Evolutionary conservation across 1,284 basidiomycete genomes (phyloP).

Genomic region (Trametes polyzona): DNA sequence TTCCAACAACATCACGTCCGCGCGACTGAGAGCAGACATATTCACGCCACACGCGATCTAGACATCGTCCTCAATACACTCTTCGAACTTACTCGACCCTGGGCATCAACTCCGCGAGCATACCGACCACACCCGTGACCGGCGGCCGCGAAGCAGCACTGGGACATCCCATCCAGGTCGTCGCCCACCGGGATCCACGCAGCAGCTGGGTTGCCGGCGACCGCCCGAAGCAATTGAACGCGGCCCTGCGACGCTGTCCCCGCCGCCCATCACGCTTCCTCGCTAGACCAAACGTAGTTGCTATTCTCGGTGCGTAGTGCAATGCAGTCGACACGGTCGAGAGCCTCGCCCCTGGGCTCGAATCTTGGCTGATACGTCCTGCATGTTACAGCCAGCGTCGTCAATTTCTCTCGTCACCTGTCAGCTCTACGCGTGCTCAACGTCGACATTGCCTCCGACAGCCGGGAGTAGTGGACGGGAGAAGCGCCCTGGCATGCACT

Average conservation of each 20-base stretch:
- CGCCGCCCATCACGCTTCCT: constrained; percentile 1
- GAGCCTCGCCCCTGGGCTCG: background rate
- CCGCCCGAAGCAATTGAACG: background rate
- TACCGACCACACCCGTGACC: constrained; percentile 2
- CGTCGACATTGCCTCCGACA: background rate
- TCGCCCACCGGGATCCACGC: constrained; percentile 6
- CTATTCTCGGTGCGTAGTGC: background rate
- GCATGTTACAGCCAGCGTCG: background rate
- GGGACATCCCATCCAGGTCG: too few relatives aligned
- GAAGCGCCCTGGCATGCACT: constrained; percentile 5
- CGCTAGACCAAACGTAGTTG: constrained; percentile 6
- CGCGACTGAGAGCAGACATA: background rate
- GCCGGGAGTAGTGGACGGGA: constrained; percentile 2
- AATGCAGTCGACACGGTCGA: too few relatives aligned
- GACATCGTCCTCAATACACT: background rate
- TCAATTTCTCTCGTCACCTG: background rate
- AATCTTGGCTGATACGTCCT: background rate
- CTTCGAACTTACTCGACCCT: background rate
- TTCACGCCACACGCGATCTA: background rate
- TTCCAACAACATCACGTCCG: too few relatives aligned
- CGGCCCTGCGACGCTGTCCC: background rate
- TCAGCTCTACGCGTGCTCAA: background rate
- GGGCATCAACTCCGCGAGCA: constrained; percentile 7
- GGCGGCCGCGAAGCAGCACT: constrained; percentile 1
- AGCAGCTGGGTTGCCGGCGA: constrained; percentile 4